phyloP scores from a whole-genome alignment of 768 basidiomycete genomes.

The Gloeostereum incarnatum region DNA sequence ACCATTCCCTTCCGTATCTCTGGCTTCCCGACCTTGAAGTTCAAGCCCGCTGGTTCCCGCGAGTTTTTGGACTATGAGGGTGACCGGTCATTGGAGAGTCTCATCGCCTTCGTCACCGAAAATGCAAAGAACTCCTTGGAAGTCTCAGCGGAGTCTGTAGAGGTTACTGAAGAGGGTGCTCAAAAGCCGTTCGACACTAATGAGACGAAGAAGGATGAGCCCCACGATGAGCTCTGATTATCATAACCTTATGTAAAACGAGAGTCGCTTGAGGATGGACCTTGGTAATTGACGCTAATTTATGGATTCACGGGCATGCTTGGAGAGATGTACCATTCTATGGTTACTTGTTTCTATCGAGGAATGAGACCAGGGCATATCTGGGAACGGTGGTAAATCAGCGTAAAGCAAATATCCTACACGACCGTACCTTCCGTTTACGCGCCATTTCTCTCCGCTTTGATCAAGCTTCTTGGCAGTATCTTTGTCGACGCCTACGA shows the following conservation, averaged over 20 bases:
- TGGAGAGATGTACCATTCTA: too few species aligned
- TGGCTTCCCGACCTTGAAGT: slow-evolving; percentile 95
- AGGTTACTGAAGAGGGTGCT: slow-evolving; percentile 24
- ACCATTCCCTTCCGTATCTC: slow-evolving; percentile 78
- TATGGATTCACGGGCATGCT: too few species aligned
- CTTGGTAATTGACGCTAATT: too few species aligned
- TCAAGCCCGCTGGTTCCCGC: slow-evolving; percentile 81
- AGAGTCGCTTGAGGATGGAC: too few species aligned
- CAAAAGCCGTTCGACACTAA: too few species aligned
- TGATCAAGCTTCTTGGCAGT: slow-evolving; percentile 60
- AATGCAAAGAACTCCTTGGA: slow-evolving; percentile 68
- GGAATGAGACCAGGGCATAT: too few species aligned
- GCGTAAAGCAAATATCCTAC: too few species aligned
- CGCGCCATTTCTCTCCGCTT: slow-evolving; percentile 64
- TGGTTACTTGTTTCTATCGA: too few species aligned
- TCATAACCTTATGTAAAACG: too few species aligned
- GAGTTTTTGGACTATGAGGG: slow-evolving; percentile 94
- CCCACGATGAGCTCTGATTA: slow-evolving; percentile 36
- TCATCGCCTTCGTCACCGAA: slow-evolving; percentile 78
- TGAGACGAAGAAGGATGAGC: slow-evolving; percentile 12
- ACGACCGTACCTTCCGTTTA: slow-evolving; percentile 82
- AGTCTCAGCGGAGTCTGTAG: slow-evolving; percentile 10
- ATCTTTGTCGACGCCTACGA: slow-evolving; percentile 68
- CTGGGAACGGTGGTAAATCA: too few species aligned
- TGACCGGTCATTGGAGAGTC: slow-evolving; percentile 79